These are phyloP conservation scores for Ustilago cynodontis DNA, from an alignment of 1,284 basidiomycete genomes.

Conservation along the genomic window DNA sequence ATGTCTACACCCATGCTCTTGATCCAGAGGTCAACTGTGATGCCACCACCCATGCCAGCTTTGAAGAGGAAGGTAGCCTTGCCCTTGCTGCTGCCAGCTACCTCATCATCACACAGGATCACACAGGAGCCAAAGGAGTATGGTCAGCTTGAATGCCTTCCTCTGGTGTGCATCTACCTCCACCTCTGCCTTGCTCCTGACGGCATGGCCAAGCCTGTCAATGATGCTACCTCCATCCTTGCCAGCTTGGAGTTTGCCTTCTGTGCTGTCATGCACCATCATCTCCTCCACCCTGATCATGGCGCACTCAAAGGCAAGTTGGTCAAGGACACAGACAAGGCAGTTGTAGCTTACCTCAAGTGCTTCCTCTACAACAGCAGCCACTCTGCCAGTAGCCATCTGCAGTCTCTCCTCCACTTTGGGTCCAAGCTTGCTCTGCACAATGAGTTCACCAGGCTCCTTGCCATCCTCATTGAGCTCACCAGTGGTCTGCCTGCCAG, in stretches of 20 bases:
- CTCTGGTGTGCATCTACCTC: background rate
- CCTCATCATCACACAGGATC: no score
- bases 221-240: background rate
- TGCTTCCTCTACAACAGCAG: background rate
- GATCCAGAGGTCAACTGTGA: no score
- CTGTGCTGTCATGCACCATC: background rate
- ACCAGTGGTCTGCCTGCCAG: background rate
- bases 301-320: no score
- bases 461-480: background rate
- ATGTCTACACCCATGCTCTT: no score
- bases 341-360: background rate
- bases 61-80: no score
- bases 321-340: no score
- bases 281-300: background rate
- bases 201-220: background rate
- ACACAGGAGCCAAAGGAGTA: no score
- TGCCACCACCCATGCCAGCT: no score
- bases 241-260: background rate
- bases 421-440: background rate
- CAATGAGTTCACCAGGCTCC: background rate
- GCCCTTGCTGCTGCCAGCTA: no score
- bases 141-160: background rate
- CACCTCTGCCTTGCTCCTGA: background rate
- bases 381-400: background rate
- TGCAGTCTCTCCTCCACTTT: no score